These are phyloP conservation scores for Phytophthora litchii DNA, from an alignment of 352 stramenopile species.

Conservation along the genomic window DNA sequence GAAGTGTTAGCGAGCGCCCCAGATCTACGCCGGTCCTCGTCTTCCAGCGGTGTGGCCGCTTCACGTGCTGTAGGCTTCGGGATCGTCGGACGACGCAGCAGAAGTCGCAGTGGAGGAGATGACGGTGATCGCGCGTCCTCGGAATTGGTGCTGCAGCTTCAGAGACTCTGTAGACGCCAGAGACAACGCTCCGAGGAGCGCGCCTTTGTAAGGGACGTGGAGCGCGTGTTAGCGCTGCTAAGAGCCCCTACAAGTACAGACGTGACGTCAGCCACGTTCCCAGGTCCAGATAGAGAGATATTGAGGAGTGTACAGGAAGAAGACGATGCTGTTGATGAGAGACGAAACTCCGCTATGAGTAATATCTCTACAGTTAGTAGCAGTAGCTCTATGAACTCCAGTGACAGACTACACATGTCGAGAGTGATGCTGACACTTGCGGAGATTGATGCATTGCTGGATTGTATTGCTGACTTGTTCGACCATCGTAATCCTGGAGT, in stretches of 20 bases:
- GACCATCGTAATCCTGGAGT: constrained; percentile 72
- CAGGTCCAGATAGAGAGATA: constrained; percentile 19
- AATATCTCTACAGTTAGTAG: constrained; percentile 27
- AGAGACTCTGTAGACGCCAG: constrained; percentile 66
- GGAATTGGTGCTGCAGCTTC: constrained; percentile 69
- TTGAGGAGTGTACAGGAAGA: constrained; percentile 36
- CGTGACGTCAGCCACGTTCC: constrained; percentile 38
- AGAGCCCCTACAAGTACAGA: constrained; percentile 18
- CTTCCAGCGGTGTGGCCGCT: constrained; percentile 9
- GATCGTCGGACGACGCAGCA: constrained; percentile 12
- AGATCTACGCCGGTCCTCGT: constrained; percentile 23
- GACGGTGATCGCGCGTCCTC: constrained; percentile 31
- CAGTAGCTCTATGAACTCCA: constrained; percentile 16
- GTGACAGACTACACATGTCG: constrained; percentile 13
- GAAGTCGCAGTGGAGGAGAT: constrained; percentile 37
- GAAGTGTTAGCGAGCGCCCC: constrained; percentile 8
- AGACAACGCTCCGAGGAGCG: constrained; percentile 69
- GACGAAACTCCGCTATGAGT: constrained; percentile 7
- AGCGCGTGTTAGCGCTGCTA: constrained; percentile 57
- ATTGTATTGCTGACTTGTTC: constrained; percentile 77
- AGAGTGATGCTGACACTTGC: constrained; percentile 30
- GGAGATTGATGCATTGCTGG: constrained; percentile 66
- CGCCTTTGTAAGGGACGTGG: constrained; percentile 68
- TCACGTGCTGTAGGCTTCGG: constrained; percentile 2
- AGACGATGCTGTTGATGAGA: constrained; percentile 12